phyloP scores from a whole-genome alignment of 2,329 filamentous ascomycete genomes.

The Xylaria sp. region DNA sequence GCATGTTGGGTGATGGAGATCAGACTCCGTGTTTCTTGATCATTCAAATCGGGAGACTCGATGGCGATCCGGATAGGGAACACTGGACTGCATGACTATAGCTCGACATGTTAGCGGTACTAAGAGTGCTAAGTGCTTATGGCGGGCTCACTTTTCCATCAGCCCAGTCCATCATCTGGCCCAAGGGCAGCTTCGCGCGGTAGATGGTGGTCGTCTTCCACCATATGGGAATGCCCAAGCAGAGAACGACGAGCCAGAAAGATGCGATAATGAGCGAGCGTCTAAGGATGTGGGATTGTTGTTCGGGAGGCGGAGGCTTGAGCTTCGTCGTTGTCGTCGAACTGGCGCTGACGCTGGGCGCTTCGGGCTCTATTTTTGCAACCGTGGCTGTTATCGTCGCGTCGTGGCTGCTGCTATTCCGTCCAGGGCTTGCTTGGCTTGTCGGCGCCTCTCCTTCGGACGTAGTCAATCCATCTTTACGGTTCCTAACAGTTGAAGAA shows the following conservation, averaged over 20 bases:
- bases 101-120: slow-evolving; percentile 4
- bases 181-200: slow-evolving; percentile 82
- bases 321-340: slow-evolving; percentile 26
- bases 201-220: slow-evolving; percentile 95
- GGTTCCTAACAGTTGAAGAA: slow-evolving; percentile 26
- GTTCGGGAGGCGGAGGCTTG: slow-evolving; percentile 80
- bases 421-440: neutral
- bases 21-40: slow-evolving; percentile 76
- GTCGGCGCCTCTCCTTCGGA: slow-evolving; percentile 13
- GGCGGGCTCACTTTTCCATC: slow-evolving; percentile 77
- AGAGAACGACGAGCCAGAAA: slow-evolving; percentile 88
- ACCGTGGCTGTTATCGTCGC: neutral
- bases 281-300: slow-evolving; percentile 72
- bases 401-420: neutral
- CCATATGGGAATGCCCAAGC: slow-evolving; percentile 92
- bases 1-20: slow-evolving; percentile 85
- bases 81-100: slow-evolving; percentile 83
- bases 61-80: slow-evolving; percentile 88
- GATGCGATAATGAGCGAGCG: slow-evolving; percentile 82
- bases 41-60: slow-evolving; percentile 72
- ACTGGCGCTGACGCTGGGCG: neutral
- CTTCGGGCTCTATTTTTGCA: slow-evolving; percentile 10
- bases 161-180: slow-evolving; percentile 90
- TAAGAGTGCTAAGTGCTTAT: neutral
- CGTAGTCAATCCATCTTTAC: slow-evolving; percentile 24